phyloP scores from a whole-genome alignment of 1,284 basidiomycete species.

The Malassezia yamatoensis region DNA sequence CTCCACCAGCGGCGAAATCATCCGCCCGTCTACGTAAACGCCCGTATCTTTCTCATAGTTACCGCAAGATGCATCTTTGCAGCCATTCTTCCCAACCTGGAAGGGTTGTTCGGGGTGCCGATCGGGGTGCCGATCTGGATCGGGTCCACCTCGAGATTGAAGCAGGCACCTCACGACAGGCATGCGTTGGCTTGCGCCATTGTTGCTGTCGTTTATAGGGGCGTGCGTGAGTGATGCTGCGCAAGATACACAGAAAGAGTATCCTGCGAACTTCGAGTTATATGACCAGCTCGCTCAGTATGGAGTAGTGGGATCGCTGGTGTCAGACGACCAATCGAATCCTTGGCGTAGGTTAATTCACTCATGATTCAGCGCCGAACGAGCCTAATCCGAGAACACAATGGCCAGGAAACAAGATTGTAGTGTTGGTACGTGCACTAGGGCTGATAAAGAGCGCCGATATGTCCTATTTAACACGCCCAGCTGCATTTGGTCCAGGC shows the following conservation, averaged over 20 bases:
- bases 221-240: no score
- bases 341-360: background rate
- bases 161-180: background rate
- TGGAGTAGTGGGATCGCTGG: background rate
- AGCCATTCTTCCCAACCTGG: no score
- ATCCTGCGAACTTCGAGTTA: background rate
- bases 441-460: background rate
- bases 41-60: no score
- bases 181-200: background rate
- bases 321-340: background rate
- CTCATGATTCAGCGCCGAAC: background rate
- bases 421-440: background rate
- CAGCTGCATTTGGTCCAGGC: slow-evolving; percentile 42
- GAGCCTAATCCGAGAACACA: background rate
- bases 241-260: no score
- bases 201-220: no score
- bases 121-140: no score
- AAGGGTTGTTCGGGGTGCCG: background rate
- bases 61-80: no score
- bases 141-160: no score
- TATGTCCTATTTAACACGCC: slow-evolving; percentile 23
- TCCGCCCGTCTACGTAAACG: no score
- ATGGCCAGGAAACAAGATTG: slow-evolving; percentile 18
- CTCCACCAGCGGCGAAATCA: background rate
- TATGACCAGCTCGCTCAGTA: background rate